Conservation (phyloP, 164 flowering plant genomes). For the Vitis amurensis region DNA sequence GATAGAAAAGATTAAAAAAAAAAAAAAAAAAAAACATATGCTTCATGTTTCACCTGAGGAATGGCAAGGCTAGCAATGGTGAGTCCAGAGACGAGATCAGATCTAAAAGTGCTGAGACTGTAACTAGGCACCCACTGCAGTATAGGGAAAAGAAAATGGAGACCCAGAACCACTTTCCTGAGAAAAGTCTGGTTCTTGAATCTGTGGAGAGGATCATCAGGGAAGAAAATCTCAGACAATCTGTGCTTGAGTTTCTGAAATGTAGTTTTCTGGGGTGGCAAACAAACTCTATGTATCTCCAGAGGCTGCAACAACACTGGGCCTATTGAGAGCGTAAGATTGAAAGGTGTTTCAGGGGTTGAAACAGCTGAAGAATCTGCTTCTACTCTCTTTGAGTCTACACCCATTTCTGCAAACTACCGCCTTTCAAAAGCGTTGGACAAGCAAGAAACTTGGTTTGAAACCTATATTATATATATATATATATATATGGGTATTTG, state of each 20-base stretch:
- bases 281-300: slow-evolving; percentile 43
- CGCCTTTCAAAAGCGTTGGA: neutral
- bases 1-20: neutral
- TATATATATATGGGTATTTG: no score
- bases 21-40: neutral
- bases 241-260: slow-evolving; percentile 38
- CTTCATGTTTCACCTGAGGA: slow-evolving; percentile 39
- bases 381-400: slow-evolving; percentile 36
- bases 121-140: slow-evolving; percentile 51
- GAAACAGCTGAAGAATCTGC: slow-evolving; percentile 15
- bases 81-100: slow-evolving; percentile 62
- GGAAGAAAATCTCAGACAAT: slow-evolving; percentile 63
- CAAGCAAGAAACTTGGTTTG: neutral
- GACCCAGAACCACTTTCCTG: slow-evolving; percentile 37
- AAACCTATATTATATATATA: no score
- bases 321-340: no score
- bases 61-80: slow-evolving; percentile 74
- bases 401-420: slow-evolving; percentile 24
- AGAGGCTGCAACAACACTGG: no score
- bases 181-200: slow-evolving; percentile 45
- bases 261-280: slow-evolving; percentile 46
- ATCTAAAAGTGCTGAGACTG: slow-evolving; percentile 32
- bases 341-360: slow-evolving; percentile 17
- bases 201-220: slow-evolving; percentile 55
- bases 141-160: slow-evolving; percentile 61